Conservation (phyloP, 208 protist species). For the Plasmodiophora brassicae region DNA sequence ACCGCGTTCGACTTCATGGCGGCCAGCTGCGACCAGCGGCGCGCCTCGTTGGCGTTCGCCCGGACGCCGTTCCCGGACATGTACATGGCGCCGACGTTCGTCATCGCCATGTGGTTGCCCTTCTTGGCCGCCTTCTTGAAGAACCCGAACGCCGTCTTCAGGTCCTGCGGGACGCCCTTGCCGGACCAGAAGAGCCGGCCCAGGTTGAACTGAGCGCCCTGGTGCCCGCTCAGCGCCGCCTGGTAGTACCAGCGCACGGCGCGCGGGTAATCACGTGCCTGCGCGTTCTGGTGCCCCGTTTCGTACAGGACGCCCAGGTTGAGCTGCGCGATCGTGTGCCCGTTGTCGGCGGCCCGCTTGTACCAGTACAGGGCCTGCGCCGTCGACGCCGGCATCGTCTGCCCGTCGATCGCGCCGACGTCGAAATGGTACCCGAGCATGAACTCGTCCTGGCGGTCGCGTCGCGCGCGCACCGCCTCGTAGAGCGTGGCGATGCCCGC, state of each 20-base stretch:
- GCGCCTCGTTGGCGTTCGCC: neutral
- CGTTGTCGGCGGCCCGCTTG: neutral
- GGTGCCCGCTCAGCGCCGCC: neutral
- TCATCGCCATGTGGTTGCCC: conserved; percentile 32
- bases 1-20: conserved; percentile 19
- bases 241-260: neutral
- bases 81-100: conserved; percentile 22
- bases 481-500: too few relatives aligned
- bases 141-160: conserved; percentile 25
- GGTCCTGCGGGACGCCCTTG: conserved; percentile 4
- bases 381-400: neutral
- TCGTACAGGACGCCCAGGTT: conserved; percentile 20
- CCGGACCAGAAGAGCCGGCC: conserved; percentile 10
- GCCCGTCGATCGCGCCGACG: neutral
- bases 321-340: conserved; percentile 7
- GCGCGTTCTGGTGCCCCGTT: neutral
- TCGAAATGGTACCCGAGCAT: conserved; percentile 32
- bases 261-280: neutral
- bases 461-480: too few relatives aligned
- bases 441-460: conserved; percentile 27
- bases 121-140: conserved; percentile 30
- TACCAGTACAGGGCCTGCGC: neutral
- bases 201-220: conserved; percentile 26
- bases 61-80: conserved; percentile 20
- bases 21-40: conserved; percentile 9